A percentile compares a stretch with the other conserved stretches of the same genome.
These are phyloP conservation scores for Sclerospora graminicola DNA, from an alignment of 352 stramenopile genomes.

Conservation along the genomic window DNA sequence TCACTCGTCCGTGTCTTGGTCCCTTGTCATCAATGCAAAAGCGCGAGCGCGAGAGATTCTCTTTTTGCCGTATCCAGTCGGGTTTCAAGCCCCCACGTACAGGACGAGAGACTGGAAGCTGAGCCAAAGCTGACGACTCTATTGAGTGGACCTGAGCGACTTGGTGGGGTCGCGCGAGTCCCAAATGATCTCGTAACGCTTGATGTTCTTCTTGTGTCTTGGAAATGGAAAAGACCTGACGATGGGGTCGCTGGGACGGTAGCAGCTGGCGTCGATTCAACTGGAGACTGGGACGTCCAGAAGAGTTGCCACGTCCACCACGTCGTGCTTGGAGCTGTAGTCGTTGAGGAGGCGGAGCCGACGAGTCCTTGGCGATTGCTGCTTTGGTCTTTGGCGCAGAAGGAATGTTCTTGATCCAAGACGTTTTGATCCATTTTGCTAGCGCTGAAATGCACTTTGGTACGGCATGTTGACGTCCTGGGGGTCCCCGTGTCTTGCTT, in stretches of 20 bases:
- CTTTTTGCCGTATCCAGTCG: slow-evolving; percentile 59
- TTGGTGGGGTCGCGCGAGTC: slow-evolving; percentile 1
- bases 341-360: slow-evolving; percentile 7
- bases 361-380: background rate
- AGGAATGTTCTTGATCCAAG: slow-evolving; percentile 49
- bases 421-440: slow-evolving; percentile 64
- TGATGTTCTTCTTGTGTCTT: slow-evolving; percentile 5
- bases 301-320: slow-evolving; percentile 13
- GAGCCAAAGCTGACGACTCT: slow-evolving; percentile 1
- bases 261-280: slow-evolving; percentile 12
- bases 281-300: slow-evolving; percentile 11
- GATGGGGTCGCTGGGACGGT: slow-evolving; percentile 14
- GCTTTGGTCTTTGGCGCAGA: slow-evolving; percentile 9
- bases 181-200: slow-evolving; percentile 14
- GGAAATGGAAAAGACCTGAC: background rate
- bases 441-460: slow-evolving; percentile 36
- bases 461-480: slow-evolving; percentile 22
- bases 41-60: slow-evolving; percentile 44
- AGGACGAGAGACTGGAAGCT: slow-evolving; percentile 10
- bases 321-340: slow-evolving; percentile 20
- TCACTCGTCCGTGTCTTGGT: slow-evolving; percentile 34
- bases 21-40: slow-evolving; percentile 51
- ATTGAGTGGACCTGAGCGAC: slow-evolving; percentile 2
- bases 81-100: slow-evolving; percentile 40
- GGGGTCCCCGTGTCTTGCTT: slow-evolving; percentile 27